Conservation (phyloP, 2,329 filamentous ascomycete species). For the Ophiostoma sp. region DNA sequence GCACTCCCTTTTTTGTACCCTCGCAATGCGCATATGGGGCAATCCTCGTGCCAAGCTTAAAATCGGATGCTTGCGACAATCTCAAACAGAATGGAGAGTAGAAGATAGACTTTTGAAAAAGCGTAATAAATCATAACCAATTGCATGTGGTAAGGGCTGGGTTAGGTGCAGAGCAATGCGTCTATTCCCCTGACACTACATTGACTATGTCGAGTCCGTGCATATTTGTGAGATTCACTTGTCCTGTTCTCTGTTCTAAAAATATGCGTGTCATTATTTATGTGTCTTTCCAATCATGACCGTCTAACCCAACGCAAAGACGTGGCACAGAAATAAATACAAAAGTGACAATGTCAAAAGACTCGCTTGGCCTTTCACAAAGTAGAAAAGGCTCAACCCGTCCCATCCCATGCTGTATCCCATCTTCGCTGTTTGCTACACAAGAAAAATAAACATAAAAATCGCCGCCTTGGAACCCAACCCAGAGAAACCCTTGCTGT, state of each 20-base stretch:
- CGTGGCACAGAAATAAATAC: neutral
- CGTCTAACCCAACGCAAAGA: neutral
- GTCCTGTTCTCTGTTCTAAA: neutral
- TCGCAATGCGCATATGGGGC: neutral
- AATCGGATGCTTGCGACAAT: slow-evolving; percentile 20
- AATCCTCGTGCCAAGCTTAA: neutral
- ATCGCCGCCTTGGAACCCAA: neutral
- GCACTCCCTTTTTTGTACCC: slow-evolving; percentile 14
- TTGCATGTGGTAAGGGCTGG: neutral
- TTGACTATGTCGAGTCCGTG: neutral
- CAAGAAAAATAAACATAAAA: neutral
- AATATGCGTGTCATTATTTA: neutral
- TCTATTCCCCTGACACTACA: neutral
- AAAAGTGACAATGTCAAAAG: neutral
- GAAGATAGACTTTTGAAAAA: neutral
- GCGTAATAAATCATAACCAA: neutral
- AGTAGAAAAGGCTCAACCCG: neutral
- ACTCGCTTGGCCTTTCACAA: neutral
- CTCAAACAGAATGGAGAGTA: slow-evolving; percentile 3
- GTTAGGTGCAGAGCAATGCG: neutral
- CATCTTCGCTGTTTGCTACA: neutral
- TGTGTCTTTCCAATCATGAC: neutral
- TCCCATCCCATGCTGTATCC: neutral
- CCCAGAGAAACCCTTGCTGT: neutral
- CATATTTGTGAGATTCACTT: neutral